A percentile compares a stretch with the other conserved stretches of the same genome.
Conservation (phyloP, 352 stramenopile genomes). For the Phytophthora sojae region DNA sequence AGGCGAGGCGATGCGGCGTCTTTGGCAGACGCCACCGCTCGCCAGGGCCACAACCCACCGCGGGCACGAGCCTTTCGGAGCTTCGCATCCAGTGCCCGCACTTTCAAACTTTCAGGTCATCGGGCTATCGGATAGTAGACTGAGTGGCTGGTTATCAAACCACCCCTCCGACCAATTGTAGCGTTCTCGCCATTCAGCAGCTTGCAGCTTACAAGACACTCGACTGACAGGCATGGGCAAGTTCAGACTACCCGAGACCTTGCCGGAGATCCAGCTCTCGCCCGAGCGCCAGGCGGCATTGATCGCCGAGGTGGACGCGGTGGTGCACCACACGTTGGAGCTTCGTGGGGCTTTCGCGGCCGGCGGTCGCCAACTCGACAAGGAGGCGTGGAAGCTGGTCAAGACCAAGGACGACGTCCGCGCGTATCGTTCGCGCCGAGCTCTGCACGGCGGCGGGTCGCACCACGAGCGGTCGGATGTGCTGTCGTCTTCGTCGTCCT, state of each 20-base stretch:
- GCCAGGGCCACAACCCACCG: conserved; percentile 3
- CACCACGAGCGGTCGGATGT: conserved; percentile 12
- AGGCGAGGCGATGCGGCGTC: conserved; percentile 16
- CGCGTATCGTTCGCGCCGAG: conserved; percentile 35
- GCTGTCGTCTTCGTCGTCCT: conserved; percentile 30
- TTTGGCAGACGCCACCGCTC: conserved; percentile 23
- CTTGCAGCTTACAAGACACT: conserved; percentile 7
- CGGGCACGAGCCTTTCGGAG: neutral
- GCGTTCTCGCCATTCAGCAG: conserved; percentile 19
- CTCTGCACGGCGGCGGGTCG: conserved; percentile 15
- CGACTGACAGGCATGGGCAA: conserved; percentile 28
- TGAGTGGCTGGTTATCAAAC: neutral
- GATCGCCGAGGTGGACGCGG: conserved; percentile 30
- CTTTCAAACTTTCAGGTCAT: conserved; percentile 24
- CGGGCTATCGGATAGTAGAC: neutral
- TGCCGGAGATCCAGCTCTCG: conserved; percentile 27
- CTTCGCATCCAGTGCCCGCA: conserved; percentile 19
- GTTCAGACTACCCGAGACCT: conserved; percentile 37
- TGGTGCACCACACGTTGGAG: conserved; percentile 40
- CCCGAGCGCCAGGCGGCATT: conserved; percentile 23
- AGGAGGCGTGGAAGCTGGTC: conserved; percentile 43
- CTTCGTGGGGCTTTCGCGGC: conserved; percentile 34
- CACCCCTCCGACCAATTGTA: neutral
- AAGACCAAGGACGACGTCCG: conserved; percentile 41
- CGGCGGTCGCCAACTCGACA: conserved; percentile 33